These are phyloP conservation scores for Eustoma russellianum DNA, from an alignment of 257 asterid species.

Conservation along the genomic window DNA sequence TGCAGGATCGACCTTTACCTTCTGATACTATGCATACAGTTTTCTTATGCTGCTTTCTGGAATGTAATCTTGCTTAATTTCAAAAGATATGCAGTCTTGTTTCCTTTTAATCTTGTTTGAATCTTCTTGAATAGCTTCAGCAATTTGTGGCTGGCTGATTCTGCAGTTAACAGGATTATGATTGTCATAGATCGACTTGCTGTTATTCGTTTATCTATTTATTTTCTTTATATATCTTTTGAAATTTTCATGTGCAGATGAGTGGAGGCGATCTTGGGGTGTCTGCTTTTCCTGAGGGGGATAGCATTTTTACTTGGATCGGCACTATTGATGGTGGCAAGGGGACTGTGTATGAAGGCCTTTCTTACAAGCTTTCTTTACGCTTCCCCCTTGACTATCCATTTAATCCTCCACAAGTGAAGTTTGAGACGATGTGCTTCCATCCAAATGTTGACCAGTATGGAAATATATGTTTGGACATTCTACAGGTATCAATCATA, in stretches of 20 bases:
- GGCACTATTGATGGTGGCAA: slow-evolving; percentile 63
- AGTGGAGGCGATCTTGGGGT: slow-evolving; percentile 55
- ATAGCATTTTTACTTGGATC: slow-evolving; percentile 57
- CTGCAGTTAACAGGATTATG: too few relatives aligned
- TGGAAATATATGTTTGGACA: slow-evolving; percentile 65
- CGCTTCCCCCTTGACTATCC: slow-evolving; percentile 71
- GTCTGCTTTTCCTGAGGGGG: slow-evolving; percentile 71
- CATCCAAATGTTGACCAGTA: slow-evolving; percentile 68
- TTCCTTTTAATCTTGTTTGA: too few relatives aligned
- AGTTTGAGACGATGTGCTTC: slow-evolving; percentile 64
- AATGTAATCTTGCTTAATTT: too few relatives aligned
- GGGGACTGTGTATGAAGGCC: slow-evolving; percentile 56
- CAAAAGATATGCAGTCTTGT: too few relatives aligned
- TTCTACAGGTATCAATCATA: slow-evolving; percentile 46
- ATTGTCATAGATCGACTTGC: too few relatives aligned
- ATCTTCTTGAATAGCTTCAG: too few relatives aligned
- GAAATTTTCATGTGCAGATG: slow-evolving; percentile 30
- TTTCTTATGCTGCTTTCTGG: too few relatives aligned
- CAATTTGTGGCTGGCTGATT: too few relatives aligned
- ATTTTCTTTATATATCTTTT: background rate
- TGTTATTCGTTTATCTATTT: too few relatives aligned
- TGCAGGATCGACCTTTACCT: too few relatives aligned
- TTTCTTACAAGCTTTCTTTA: slow-evolving; percentile 47
- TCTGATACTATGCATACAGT: too few relatives aligned
- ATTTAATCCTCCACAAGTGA: slow-evolving; percentile 74